Evolutionary conservation across 345 rosid genomes (phyloP).

Genomic region (Odontarrhena argentea): DNA sequence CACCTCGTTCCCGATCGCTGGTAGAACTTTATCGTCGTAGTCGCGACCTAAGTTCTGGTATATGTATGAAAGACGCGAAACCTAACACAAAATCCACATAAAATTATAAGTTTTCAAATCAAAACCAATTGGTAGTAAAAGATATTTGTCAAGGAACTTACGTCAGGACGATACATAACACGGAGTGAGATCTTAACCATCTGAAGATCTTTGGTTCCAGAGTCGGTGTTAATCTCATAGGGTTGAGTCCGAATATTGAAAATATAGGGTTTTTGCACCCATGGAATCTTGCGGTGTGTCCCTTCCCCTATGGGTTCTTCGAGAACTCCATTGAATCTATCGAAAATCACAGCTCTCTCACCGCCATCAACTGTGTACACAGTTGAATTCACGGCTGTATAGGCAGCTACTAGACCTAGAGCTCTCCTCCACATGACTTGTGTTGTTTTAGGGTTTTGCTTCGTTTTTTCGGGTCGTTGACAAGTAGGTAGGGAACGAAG

Average conservation of each 20-base stretch:
- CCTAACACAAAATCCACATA: constrained; percentile 38
- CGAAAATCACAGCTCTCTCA: constrained; percentile 78
- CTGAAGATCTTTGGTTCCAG: constrained; percentile 93
- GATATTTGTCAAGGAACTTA: constrained; percentile 1
- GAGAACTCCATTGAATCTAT: constrained; percentile 72
- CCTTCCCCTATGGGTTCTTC: constrained; percentile 73
- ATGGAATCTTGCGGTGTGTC: constrained; percentile 75
- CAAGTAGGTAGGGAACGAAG: constrained; percentile 1
- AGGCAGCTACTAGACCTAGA: constrained; percentile 64
- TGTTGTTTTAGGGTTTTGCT: not conserved
- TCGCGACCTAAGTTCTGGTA: constrained; percentile 78
- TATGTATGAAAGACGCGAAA: constrained; percentile 60
- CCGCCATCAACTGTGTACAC: constrained; percentile 90
- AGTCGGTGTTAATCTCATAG: constrained; percentile 65
- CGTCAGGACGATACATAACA: constrained; percentile 78
- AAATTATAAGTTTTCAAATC: not conserved
- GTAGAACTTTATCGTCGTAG: constrained; percentile 79
- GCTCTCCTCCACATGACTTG: constrained; percentile 38
- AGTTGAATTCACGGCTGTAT: constrained; percentile 51
- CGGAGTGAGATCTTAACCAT: constrained; percentile 89
- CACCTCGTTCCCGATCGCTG: constrained; percentile 84
- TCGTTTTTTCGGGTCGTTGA: not conserved
- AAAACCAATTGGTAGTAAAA: not conserved
- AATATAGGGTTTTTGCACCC: constrained; percentile 79
- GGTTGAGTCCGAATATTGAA: constrained; percentile 74